A percentile compares a stretch with the other conserved stretches of the same genome.
These are phyloP conservation scores for Aspergillus sp. DNA, from an alignment of 2,329 filamentous ascomycete species.

Conservation along the genomic window DNA sequence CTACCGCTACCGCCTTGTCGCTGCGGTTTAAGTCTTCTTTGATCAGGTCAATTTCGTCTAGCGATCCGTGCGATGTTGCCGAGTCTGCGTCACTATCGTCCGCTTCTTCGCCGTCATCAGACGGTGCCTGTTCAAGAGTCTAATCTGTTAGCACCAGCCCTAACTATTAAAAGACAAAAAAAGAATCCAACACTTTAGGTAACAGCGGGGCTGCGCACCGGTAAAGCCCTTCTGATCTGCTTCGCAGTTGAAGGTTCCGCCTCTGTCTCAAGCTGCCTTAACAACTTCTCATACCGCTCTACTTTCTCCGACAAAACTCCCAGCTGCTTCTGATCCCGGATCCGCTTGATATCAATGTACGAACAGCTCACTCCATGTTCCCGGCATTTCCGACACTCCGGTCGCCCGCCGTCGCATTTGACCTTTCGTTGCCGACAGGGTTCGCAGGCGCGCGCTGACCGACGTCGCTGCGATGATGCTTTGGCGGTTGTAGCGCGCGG, in stretches of 20 bases:
- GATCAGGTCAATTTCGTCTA: slow-evolving; percentile 41
- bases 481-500: slow-evolving; percentile 25
- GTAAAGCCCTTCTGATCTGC: slow-evolving; percentile 26
- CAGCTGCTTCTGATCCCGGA: slow-evolving; percentile 36
- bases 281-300: slow-evolving; percentile 28
- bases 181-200: no score
- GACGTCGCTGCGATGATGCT: slow-evolving; percentile 22
- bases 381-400: slow-evolving; percentile 29
- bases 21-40: slow-evolving; percentile 43
- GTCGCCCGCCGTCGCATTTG: slow-evolving; percentile 35
- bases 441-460: slow-evolving; percentile 36
- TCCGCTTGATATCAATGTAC: slow-evolving; percentile 36
- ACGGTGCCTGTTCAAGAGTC: background rate
- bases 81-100: slow-evolving; percentile 22
- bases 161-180: background rate
- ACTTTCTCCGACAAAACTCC: slow-evolving; percentile 24
- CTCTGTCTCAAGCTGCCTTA: slow-evolving; percentile 26
- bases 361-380: slow-evolving; percentile 25
- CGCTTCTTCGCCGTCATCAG: slow-evolving; percentile 12
- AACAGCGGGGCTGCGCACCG: slow-evolving; percentile 3
- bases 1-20: slow-evolving; percentile 35
- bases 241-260: slow-evolving; percentile 21
- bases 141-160: slow-evolving; percentile 1
- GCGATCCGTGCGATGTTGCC: slow-evolving; percentile 34
- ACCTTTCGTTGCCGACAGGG: slow-evolving; percentile 36